Conservation (phyloP, 768 basidiomycete genomes). For the Trametes cubensis region DNA sequence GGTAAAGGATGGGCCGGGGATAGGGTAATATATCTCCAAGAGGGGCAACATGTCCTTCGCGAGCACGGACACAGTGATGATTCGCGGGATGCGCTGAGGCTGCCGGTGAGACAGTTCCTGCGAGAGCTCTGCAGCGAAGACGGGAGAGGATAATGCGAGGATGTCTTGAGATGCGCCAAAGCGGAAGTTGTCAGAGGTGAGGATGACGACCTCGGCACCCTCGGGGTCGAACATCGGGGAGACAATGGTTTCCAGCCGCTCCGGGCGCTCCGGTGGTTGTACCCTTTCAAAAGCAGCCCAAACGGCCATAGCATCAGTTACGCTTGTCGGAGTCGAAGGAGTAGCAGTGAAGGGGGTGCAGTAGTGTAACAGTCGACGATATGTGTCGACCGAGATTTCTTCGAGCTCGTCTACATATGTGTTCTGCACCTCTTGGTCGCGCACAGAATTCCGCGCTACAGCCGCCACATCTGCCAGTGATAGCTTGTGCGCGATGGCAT, state of each 20-base stretch:
- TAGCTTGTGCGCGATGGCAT: slow-evolving; percentile 39
- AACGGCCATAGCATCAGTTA: too few relatives aligned
- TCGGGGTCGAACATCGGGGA: slow-evolving; percentile 43
- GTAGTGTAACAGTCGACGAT: slow-evolving; percentile 15
- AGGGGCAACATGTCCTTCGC: slow-evolving; percentile 32
- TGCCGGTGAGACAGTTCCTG: too few relatives aligned
- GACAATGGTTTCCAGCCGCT: too few relatives aligned
- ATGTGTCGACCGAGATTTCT: slow-evolving; percentile 12
- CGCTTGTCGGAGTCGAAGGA: too few relatives aligned
- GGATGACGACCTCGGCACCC: slow-evolving; percentile 49
- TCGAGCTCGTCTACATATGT: slow-evolving; percentile 15
- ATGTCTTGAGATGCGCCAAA: slow-evolving; percentile 58
- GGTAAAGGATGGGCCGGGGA: too few relatives aligned
- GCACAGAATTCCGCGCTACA: slow-evolving; percentile 14
- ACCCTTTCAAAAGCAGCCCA: too few relatives aligned
- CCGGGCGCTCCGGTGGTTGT: too few relatives aligned
- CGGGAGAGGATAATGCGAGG: slow-evolving; percentile 59
- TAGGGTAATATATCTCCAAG: slow-evolving; percentile 28
- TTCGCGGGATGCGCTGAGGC: neutral
- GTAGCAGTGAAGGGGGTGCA: neutral
- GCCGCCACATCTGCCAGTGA: slow-evolving; percentile 36
- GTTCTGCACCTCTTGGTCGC: neutral
- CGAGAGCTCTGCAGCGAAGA: too few relatives aligned
- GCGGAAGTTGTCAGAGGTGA: slow-evolving; percentile 51
- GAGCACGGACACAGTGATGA: slow-evolving; percentile 34